Conservation (phyloP, 2,329 filamentous ascomycete genomes). For the Raffaelea arxii region DNA sequence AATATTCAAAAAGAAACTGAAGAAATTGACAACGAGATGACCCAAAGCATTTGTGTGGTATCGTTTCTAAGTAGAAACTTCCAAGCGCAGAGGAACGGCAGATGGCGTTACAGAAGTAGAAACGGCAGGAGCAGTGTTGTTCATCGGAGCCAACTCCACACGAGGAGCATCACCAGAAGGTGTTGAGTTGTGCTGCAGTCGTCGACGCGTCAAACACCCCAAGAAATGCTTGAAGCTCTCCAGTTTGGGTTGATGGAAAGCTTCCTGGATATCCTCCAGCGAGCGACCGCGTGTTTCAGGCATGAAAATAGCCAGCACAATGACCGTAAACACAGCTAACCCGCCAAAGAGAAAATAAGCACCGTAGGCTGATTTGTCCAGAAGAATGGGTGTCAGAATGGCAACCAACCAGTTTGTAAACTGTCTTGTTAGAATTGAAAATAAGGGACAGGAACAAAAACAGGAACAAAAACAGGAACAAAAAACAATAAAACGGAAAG, state of each 20-base stretch:
- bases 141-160: too few relatives aligned
- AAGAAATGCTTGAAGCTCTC: background rate
- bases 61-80: too few relatives aligned
- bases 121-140: too few relatives aligned
- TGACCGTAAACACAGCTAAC: slow-evolving; percentile 26
- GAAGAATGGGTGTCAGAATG: slow-evolving; percentile 30
- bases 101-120: too few relatives aligned
- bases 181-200: too few relatives aligned
- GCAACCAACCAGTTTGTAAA: slow-evolving; percentile 33
- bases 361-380: slow-evolving; percentile 30
- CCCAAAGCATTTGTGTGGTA: too few relatives aligned
- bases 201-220: background rate
- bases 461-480: too few relatives aligned
- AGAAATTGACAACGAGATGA: too few relatives aligned
- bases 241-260: slow-evolving; percentile 24
- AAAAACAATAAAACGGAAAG: slow-evolving; percentile 1
- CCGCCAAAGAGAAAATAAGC: slow-evolving; percentile 36
- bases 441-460: too few relatives aligned
- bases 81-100: too few relatives aligned
- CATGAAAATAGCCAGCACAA: slow-evolving; percentile 33
- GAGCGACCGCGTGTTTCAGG: slow-evolving; percentile 37
- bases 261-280: slow-evolving; percentile 38
- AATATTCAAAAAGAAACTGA: too few relatives aligned
- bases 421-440: slow-evolving; percentile 9
- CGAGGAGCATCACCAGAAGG: too few relatives aligned